Conservation (phyloP, 2,329 filamentous ascomycete species). For the Byssochlamys sp. region DNA sequence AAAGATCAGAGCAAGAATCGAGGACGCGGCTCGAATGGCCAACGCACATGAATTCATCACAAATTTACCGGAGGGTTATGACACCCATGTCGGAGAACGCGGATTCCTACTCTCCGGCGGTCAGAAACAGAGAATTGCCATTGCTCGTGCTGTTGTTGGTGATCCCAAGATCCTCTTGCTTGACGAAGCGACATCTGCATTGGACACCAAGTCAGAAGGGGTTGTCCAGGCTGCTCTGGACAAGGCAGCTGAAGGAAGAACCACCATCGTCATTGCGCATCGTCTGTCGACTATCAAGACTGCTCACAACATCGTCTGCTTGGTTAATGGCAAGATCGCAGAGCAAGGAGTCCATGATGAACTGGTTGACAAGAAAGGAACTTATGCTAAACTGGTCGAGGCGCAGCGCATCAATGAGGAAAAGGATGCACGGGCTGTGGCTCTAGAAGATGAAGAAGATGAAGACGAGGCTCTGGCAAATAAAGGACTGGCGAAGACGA, state of each 20-base stretch:
- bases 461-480: slow-evolving; percentile 17
- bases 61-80: slow-evolving; percentile 72
- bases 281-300: slow-evolving; percentile 87
- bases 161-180: slow-evolving; percentile 86
- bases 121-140: slow-evolving; percentile 93
- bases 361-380: slow-evolving; percentile 58
- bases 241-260: slow-evolving; percentile 71
- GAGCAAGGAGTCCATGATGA: slow-evolving; percentile 85
- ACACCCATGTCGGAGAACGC: slow-evolving; percentile 90
- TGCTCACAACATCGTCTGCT: slow-evolving; percentile 92
- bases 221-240: slow-evolving; percentile 90
- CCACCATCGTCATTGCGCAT: slow-evolving; percentile 93
- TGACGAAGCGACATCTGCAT: slow-evolving; percentile 85
- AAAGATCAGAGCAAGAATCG: slow-evolving; percentile 59
- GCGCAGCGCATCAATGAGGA: slow-evolving; percentile 70
- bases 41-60: slow-evolving; percentile 91
- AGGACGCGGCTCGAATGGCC: slow-evolving; percentile 75
- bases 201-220: slow-evolving; percentile 90
- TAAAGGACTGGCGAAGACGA: slow-evolving; percentile 21
- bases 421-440: slow-evolving; percentile 27
- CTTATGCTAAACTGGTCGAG: slow-evolving; percentile 77
- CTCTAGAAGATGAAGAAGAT: slow-evolving; percentile 16
- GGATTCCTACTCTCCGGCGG: slow-evolving; percentile 88
- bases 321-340: slow-evolving; percentile 73
- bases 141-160: slow-evolving; percentile 79